Base-by-base conservation (phyloP, 208 protist species). In the Porcisia deanei region DNA sequence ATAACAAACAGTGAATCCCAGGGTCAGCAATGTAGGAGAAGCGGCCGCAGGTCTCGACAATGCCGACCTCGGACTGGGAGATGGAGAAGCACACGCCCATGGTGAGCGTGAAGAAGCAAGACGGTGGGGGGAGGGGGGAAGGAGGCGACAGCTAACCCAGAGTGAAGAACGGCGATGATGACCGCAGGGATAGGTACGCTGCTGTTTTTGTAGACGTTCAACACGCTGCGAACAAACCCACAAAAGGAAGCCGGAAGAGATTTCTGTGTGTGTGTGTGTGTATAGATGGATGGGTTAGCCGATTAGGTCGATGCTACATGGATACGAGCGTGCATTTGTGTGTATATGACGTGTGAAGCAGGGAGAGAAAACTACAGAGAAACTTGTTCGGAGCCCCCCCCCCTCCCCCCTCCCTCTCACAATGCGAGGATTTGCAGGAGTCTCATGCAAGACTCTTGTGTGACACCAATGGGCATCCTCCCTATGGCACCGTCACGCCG, bases 21-120 rank as follows among this genome's bases (percentile, higher is more conserved):
- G 92, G 90, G 9, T 77, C 71, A 3, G 88, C 88, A 39, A 75
- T 79, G 69, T 69, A 57, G 47, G 77, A 77, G 71, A 88, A 93
- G 45, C 80, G 81, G 49, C 88, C 90, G 71, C 88, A 94, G 16
- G 86, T 90, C 64, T 94, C 88, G 10, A 89, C 74, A 58, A 94
- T 82, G 63, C 85, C 88, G 5, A 91, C 85, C 63, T 89, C 67
- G 20, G 86, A 92, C 70, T 94, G 86, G 1, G 74, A 77, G 34
- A 94, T 75, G 39, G 80, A 89, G 6, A 71, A 64, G 65, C 86
- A 91, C 73, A 75, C 85, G 39, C 87, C 74, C 83, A 90, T 89
- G 22, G 49, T 3, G 39, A 14, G 9, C 14, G 43, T 8, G 47
- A 16, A 18, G 2, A 25, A 25, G 47, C 10, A n/a, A 71, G 66